Evolutionary conservation across 2,329 filamentous ascomycete genomes (phyloP).

Genomic region (Epichloe brachyelytri): DNA sequence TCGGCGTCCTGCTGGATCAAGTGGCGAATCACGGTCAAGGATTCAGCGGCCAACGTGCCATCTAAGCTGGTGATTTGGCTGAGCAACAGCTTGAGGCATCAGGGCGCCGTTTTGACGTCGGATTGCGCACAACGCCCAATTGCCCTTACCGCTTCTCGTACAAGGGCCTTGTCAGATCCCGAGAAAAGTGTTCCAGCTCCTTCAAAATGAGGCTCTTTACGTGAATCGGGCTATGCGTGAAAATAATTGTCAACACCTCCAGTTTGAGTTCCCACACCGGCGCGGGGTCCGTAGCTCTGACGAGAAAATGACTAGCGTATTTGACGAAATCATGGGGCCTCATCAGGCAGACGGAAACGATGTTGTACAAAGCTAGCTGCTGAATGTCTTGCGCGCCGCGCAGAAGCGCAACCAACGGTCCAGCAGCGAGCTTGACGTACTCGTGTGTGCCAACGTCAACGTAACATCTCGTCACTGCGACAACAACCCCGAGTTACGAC

Average conservation of each 20-base stretch:
- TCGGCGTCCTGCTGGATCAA: slow-evolving; percentile 83
- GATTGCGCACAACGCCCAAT: slow-evolving; percentile 88
- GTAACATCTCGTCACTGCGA: slow-evolving; percentile 76
- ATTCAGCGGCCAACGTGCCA: slow-evolving; percentile 79
- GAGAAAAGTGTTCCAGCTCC: slow-evolving; percentile 87
- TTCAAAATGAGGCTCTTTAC: slow-evolving; percentile 79
- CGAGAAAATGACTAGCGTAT: slow-evolving; percentile 80
- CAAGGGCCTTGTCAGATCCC: slow-evolving; percentile 58
- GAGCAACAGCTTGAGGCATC: slow-evolving; percentile 73
- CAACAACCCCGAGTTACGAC: slow-evolving; percentile 87
- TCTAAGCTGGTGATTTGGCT: slow-evolving; percentile 82
- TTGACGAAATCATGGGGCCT: slow-evolving; percentile 71
- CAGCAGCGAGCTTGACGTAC: slow-evolving; percentile 63
- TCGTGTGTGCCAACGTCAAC: slow-evolving; percentile 69
- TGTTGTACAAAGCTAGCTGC: slow-evolving; percentile 82
- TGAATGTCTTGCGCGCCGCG: slow-evolving; percentile 78
- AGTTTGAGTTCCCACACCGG: slow-evolving; percentile 86
- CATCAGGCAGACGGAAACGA: slow-evolving; percentile 77
- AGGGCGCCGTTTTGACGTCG: slow-evolving; percentile 53
- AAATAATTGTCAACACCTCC: slow-evolving; percentile 81
- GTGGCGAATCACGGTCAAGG: slow-evolving; percentile 86
- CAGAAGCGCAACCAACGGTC: slow-evolving; percentile 75
- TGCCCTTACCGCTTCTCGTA: slow-evolving; percentile 80
- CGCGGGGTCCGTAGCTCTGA: slow-evolving; percentile 65
- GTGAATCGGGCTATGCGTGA: slow-evolving; percentile 64